Evolutionary conservation across 176 grass and related monocot genomes (phyloP).

Genomic region (Musa acuminata): DNA sequence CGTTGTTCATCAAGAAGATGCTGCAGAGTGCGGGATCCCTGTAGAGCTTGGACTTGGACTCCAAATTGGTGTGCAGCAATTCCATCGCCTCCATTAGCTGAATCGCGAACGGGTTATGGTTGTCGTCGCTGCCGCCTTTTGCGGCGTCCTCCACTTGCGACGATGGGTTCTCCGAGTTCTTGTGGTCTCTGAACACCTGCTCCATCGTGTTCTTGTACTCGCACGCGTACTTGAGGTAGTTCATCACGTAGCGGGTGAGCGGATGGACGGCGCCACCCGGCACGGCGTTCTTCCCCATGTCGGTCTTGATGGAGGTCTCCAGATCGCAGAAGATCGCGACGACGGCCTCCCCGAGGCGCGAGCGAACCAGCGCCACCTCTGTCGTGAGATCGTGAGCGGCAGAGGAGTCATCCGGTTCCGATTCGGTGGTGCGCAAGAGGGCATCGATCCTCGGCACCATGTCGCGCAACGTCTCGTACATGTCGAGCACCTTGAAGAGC

Average conservation of each 20-base stretch:
- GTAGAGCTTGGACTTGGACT: constrained; percentile 57
- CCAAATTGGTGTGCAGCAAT: constrained; percentile 56
- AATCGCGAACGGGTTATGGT: constrained; percentile 43
- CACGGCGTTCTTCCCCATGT: constrained; percentile 42
- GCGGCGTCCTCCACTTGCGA: not conserved
- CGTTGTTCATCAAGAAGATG: constrained; percentile 98
- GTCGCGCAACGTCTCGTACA: constrained; percentile 73
- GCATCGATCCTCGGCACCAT: constrained; percentile 30
- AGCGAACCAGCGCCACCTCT: constrained; percentile 36
- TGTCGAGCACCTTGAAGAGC: constrained; percentile 96
- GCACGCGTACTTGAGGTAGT: constrained; percentile 76
- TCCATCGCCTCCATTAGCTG: constrained; percentile 78
- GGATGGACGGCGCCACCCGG: constrained; percentile 76
- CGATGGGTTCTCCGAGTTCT: constrained; percentile 2
- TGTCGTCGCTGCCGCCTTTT: not conserved
- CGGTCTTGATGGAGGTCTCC: constrained; percentile 74
- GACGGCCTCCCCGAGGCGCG: constrained; percentile 57
- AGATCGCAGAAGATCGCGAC: constrained; percentile 78
- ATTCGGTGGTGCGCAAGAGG: constrained; percentile 7
- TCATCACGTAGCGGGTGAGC: constrained; percentile 76
- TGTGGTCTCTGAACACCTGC: constrained; percentile 69
- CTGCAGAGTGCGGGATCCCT: constrained; percentile 43
- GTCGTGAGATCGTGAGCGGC: constrained; percentile 31
- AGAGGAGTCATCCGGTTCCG: constrained; percentile 1
- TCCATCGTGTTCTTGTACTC: constrained; percentile 80